Percentiles rank a stretch among this genome's conserved stretches.
These are phyloP conservation scores for Talaromyces rugulosus DNA, from an alignment of 2,329 filamentous ascomycete genomes.

Conservation along the genomic window DNA sequence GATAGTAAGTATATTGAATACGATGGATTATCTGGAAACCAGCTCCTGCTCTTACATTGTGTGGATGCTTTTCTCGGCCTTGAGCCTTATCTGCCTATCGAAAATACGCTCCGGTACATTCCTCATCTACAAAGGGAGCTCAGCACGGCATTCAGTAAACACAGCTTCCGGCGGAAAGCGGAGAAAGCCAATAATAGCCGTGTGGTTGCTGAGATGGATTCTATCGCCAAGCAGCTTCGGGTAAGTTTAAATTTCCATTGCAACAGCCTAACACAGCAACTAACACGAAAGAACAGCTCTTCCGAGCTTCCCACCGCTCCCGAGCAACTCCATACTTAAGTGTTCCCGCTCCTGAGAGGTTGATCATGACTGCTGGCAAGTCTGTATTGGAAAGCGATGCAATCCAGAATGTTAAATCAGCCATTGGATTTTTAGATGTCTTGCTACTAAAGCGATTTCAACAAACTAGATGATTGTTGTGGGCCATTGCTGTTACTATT, in stretches of 20 bases:
- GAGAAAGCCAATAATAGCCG: conserved; percentile 15
- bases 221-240: conserved; percentile 29
- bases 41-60: conserved; percentile 24
- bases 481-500: not conserved
- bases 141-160: conserved; percentile 17
- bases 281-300: conserved; percentile 18
- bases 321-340: conserved; percentile 26
- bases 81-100: conserved; percentile 24
- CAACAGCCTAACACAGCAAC: not conserved
- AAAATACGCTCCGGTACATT: conserved; percentile 20
- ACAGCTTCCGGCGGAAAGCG: conserved; percentile 18
- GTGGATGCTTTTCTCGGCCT: conserved; percentile 12
- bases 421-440: conserved; percentile 4
- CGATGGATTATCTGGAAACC: conserved; percentile 28
- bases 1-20: conserved; percentile 29
- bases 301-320: conserved; percentile 27
- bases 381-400: conserved; percentile 7
- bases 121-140: conserved; percentile 24
- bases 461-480: not conserved
- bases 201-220: conserved; percentile 21
- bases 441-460: conserved; percentile 4
- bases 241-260: not conserved
- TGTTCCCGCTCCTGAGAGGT: conserved; percentile 28
- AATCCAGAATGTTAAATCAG: not conserved
- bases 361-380: conserved; percentile 36